phyloP scores from a whole-genome alignment of 73 alveolate species.

The Effrenium voratum region DNA sequence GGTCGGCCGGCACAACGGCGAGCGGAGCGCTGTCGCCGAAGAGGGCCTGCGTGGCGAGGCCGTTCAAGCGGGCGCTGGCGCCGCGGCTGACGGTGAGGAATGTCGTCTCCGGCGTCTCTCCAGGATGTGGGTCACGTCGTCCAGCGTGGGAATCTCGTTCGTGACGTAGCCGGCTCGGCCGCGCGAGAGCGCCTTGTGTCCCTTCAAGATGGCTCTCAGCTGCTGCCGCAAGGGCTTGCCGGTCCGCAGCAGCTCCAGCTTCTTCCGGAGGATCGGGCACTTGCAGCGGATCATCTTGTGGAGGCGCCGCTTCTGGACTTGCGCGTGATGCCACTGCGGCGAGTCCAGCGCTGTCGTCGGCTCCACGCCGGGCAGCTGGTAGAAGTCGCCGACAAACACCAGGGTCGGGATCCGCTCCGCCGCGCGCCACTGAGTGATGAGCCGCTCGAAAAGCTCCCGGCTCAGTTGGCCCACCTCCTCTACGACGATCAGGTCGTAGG shows the following conservation, averaged over 20 bases:
- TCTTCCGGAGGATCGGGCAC: slow-evolving; percentile 17
- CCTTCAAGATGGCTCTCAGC: not conserved
- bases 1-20: slow-evolving; percentile 58
- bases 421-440: slow-evolving; percentile 43
- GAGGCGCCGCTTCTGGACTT: slow-evolving; percentile 29
- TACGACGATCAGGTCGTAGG: slow-evolving; percentile 31
- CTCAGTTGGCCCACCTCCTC: slow-evolving; percentile 54
- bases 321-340: slow-evolving; percentile 19
- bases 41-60: slow-evolving; percentile 11
- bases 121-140: slow-evolving; percentile 1
- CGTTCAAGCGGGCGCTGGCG: slow-evolving; percentile 23
- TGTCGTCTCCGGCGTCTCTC: slow-evolving; percentile 36
- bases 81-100: slow-evolving; percentile 56
- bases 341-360: slow-evolving; percentile 10
- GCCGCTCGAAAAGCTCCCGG: not conserved
- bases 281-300: slow-evolving; percentile 44
- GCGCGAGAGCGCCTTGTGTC: slow-evolving; percentile 60
- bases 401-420: slow-evolving; percentile 23
- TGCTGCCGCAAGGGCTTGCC: slow-evolving; percentile 20
- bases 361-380: slow-evolving; percentile 31
- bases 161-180: slow-evolving; percentile 62
- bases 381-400: slow-evolving; percentile 67
- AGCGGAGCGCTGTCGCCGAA: not conserved
- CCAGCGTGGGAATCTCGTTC: slow-evolving; percentile 11
- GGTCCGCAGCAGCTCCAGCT: not conserved